Conservation (phyloP, 495 filamentous ascomycete species). For the Penicillium coffeae region DNA sequence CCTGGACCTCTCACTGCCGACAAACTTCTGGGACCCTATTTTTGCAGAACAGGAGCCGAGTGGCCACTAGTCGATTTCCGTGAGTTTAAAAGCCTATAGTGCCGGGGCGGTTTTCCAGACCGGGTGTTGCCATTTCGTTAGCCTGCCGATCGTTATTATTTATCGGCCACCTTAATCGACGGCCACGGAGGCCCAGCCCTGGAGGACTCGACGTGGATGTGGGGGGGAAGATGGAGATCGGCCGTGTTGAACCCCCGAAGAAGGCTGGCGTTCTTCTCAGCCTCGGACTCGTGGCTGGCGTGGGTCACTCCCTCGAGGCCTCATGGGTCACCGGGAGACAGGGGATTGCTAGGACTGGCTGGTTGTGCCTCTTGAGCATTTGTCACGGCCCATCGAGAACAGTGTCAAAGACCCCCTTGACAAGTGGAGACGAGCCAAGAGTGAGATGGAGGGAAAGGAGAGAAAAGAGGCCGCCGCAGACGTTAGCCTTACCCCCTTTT, state of each 20-base stretch:
- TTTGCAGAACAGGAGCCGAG: constrained; percentile 22
- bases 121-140: neutral
- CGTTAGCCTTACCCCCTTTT: too few species aligned
- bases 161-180: neutral
- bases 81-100: neutral
- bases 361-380: neutral
- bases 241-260: neutral
- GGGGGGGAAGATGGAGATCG: constrained; percentile 1
- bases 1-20: constrained; percentile 38
- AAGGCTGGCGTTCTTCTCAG: neutral
- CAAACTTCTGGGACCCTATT: constrained; percentile 43
- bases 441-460: too few species aligned
- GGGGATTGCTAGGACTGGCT: too few species aligned
- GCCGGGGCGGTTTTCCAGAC: neutral
- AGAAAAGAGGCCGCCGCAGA: too few species aligned
- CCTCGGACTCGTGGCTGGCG: neutral
- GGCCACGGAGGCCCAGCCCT: neutral
- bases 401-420: neutral
- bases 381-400: neutral
- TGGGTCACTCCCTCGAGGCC: neutral
- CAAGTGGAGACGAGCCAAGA: neutral
- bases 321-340: too few species aligned
- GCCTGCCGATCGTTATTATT: neutral
- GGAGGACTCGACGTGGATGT: neutral
- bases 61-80: neutral